Evolutionary conservation across 495 filamentous ascomycete genomes (phyloP).

Genomic region (Aspergillus biplanus): DNA sequence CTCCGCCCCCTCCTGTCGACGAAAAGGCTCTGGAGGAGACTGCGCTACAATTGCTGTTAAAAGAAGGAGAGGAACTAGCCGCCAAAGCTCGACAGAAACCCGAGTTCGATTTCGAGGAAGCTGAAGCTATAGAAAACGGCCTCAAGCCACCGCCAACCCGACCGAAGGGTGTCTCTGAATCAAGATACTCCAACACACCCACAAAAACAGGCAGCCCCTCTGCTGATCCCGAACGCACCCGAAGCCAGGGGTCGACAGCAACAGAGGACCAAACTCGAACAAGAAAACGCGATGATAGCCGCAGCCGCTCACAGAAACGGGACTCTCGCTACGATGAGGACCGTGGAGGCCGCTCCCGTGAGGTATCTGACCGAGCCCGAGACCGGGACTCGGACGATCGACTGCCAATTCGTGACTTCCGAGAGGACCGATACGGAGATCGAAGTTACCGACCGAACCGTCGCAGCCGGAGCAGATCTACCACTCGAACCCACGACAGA

Average conservation of each 20-base stretch:
- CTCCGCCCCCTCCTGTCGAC: constrained; percentile 44
- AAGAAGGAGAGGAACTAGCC: constrained; percentile 63
- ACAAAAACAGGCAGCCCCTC: constrained; percentile 36
- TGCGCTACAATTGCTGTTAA: constrained; percentile 57
- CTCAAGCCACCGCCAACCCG: constrained; percentile 39
- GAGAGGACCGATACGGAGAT: constrained; percentile 35
- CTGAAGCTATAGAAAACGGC: constrained; percentile 52
- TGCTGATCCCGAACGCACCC: constrained; percentile 27
- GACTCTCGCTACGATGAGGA: constrained; percentile 41
- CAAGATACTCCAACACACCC: constrained; percentile 33
- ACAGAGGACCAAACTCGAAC: constrained; percentile 35
- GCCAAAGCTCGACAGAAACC: constrained; percentile 62
- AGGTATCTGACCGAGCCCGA: constrained; percentile 39
- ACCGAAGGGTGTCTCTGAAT: constrained; percentile 33
- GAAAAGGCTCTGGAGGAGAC: constrained; percentile 62
- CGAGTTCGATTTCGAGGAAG: constrained; percentile 60
- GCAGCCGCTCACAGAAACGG: constrained; percentile 38
- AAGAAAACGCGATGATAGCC: constrained; percentile 38
- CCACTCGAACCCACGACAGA: constrained; percentile 29
- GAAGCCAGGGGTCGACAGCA: constrained; percentile 33
- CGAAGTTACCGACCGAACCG: constrained; percentile 42
- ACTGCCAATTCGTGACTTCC: constrained; percentile 41
- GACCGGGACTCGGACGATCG: constrained; percentile 43
- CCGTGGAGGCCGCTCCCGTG: constrained; percentile 37
- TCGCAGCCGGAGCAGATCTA: constrained; percentile 46